A percentile compares a stretch with the other conserved stretches of the same genome.
Evolutionary conservation across 208 protist genomes (phyloP).

Genomic region (Angomonas deanei): DNA sequence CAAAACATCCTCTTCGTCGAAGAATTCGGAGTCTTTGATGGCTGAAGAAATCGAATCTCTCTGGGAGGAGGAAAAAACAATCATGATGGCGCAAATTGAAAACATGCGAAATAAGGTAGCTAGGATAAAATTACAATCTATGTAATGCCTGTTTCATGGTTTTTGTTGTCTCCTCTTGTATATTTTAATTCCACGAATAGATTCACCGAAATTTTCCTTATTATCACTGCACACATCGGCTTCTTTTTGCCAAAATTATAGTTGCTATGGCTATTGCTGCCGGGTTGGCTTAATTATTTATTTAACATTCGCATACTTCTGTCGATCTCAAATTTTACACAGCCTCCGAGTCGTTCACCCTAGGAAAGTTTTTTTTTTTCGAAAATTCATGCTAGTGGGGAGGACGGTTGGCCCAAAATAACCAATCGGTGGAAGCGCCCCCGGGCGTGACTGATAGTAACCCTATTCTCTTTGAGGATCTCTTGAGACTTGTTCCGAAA

Average conservation of each 20-base stretch:
- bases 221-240: no score
- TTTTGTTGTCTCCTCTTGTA: neutral
- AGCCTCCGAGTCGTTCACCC: no score
- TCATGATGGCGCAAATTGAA: conserved; percentile 9
- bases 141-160: neutral
- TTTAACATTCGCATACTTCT: no score
- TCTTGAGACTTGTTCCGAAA: neutral
- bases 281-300: no score
- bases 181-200: no score
- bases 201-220: no score
- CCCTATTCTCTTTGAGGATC: conserved; percentile 11
- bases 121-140: conserved; percentile 5
- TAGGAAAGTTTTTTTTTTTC: neutral
- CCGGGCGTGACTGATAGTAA: no score
- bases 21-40: neutral
- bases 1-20: no score
- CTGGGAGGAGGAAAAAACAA: conserved; percentile 10
- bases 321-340: no score
- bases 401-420: no score
- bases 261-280: no score
- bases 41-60: conserved; percentile 9
- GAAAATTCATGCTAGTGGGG: neutral
- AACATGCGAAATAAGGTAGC: conserved; percentile 4
- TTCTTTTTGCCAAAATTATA: no score
- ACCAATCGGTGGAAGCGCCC: neutral